Percentiles rank a stretch among this genome's conserved stretches.
phyloP scores from a whole-genome alignment of 805 yeast genomes.

The Starmerella floris region DNA sequence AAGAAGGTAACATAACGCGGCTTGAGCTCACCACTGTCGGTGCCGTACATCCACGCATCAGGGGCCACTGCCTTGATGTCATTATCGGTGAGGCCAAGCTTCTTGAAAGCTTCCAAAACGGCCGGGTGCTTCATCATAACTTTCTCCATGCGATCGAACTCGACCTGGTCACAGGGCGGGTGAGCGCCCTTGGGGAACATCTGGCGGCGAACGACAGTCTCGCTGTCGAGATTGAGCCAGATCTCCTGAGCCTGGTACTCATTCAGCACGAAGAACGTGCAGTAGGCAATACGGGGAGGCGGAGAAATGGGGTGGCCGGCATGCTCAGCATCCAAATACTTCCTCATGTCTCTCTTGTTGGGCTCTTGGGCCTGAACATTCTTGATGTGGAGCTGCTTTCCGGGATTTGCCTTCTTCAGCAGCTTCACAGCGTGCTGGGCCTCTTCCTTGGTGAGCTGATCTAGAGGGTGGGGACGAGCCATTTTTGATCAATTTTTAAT shows the following conservation, averaged over 20 bases:
- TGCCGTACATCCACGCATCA: slow-evolving; percentile 63
- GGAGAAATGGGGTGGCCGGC: slow-evolving; percentile 37
- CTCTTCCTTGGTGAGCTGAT: slow-evolving; percentile 26
- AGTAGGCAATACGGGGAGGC: slow-evolving; percentile 53
- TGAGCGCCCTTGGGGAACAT: slow-evolving; percentile 46
- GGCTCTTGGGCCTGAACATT: slow-evolving; percentile 40
- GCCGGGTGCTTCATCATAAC: slow-evolving; percentile 61
- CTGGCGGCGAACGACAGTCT: slow-evolving; percentile 46
- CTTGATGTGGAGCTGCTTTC: slow-evolving; percentile 26
- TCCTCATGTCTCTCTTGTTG: slow-evolving; percentile 59
- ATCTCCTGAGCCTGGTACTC: slow-evolving; percentile 48
- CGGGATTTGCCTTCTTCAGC: slow-evolving; percentile 21
- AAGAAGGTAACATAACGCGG: slow-evolving; percentile 45
- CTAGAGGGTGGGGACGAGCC: slow-evolving; percentile 25
- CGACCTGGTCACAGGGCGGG: slow-evolving; percentile 58
- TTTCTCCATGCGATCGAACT: slow-evolving; percentile 12
- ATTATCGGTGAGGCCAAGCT: slow-evolving; percentile 41
- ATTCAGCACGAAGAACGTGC: slow-evolving; percentile 48
- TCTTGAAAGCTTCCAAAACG: slow-evolving; percentile 73
- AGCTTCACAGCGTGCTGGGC: slow-evolving; percentile 21
- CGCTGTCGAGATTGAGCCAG: slow-evolving; percentile 48
- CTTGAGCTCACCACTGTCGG: slow-evolving; percentile 39
- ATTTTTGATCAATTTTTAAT: too few relatives aligned
- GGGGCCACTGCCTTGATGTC: slow-evolving; percentile 16
- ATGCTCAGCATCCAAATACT: slow-evolving; percentile 55